phyloP scores from a whole-genome alignment of 805 yeast genomes.

The Priceomyces castillae region DNA sequence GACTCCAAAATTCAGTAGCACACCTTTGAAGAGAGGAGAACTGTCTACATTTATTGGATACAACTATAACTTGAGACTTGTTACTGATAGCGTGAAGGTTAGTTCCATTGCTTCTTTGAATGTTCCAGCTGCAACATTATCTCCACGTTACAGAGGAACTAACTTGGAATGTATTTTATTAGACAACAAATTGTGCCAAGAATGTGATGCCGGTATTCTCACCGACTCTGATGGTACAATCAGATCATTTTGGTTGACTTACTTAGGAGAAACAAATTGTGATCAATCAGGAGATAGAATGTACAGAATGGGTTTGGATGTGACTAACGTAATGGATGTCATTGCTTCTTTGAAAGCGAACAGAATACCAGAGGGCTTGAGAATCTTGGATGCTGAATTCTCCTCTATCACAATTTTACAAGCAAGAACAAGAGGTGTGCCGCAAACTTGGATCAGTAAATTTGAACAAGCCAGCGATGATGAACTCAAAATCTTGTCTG shows the following conservation, averaged over 20 bases:
- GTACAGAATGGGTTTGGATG: conserved; percentile 75
- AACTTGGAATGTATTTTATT: conserved; percentile 74
- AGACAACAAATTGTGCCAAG: conserved; percentile 68
- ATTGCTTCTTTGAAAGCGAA: conserved; percentile 53
- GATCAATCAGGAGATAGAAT: conserved; percentile 53
- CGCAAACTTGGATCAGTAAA: conserved; percentile 73
- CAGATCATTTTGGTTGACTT: conserved; percentile 83
- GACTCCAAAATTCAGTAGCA: conserved; percentile 60
- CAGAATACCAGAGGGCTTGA: conserved; percentile 47
- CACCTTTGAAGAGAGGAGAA: conserved; percentile 70
- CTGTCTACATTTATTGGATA: conserved; percentile 77
- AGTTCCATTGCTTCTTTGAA: conserved; percentile 73
- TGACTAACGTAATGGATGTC: conserved; percentile 59
- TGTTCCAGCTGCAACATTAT: conserved; percentile 61
- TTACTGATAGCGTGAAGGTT: conserved; percentile 71
- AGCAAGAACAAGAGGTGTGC: conserved; percentile 84
- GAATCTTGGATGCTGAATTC: conserved; percentile 79
- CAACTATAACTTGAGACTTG: conserved; percentile 64
- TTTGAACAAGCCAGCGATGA: conserved; percentile 64
- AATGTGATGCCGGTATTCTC: conserved; percentile 76
- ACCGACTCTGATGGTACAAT: conserved; percentile 76
- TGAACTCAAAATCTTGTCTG: conserved; percentile 70
- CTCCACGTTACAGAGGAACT: conserved; percentile 84
- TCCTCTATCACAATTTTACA: conserved; percentile 62
- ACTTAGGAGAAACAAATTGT: conserved; percentile 67